Evolutionary conservation across 2,329 filamentous ascomycete genomes (phyloP), one percentile per base, ranked within the genome.

Genomic region (Chrysoporthe deuterocubensis): DNA sequence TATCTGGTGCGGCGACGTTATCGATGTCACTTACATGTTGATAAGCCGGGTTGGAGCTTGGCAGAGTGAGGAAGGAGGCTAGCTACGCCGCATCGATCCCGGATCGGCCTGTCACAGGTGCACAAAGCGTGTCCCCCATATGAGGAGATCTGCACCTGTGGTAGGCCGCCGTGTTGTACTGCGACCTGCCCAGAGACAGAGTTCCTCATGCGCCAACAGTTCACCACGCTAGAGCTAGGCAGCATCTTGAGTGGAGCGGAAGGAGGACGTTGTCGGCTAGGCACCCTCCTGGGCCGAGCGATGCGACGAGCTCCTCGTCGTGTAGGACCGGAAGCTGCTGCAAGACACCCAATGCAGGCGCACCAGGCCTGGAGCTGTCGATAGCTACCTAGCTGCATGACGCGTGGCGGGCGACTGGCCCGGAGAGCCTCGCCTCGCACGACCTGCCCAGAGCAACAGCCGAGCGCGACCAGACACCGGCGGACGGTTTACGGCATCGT

Each of bases 131-230:
- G 26, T 37, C 44, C 60, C 42, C 58, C 54, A 34, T 48, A 61
- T 34, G 66, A 46, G 59, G 48, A 26, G 62, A 61, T 65, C 66
- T 66, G 64, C 67, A 56, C 40, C 26, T 64, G 60, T 57, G 42
- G 63, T 64, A 57, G 67, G 67, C 21, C 44, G 50, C n/a, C 52
- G 66, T 52, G 62, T 60, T 50, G 67, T 67, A 69, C 67, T 57
- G 60, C 67, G 67, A 64, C 67, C 59, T 61, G 57, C 32, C 64
- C 26, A 48, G 26, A 32, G 21, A 32, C 48, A 26, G 9, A 21
- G 8, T 26, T 26, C 50, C 46, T 32, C 21, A 32, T 62, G 26
- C 48, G n/a, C 37, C 40, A 18, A 32, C 48, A 16, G 21, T 9
- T 34, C 50, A 64, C 11, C 34, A 44, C 34, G 40, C 57, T 60